Evolutionary conservation across 164 flowering plant genomes (phyloP), one percentile per base, ranked within the genome.

Genomic region (Dillenia turbinata): DNA sequence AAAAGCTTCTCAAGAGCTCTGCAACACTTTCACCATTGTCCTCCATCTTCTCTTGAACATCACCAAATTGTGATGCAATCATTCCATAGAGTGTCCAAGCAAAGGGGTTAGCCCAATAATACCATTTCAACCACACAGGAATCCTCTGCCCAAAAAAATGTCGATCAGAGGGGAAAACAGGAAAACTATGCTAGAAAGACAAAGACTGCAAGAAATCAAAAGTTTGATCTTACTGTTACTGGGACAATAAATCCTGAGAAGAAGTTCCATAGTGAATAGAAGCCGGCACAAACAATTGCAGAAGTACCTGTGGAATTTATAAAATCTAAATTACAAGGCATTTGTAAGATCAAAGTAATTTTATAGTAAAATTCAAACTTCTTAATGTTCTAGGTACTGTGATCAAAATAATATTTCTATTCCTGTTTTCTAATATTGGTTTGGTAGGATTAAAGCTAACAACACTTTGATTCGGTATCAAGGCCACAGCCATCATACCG

Each of bases 171-270:
- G n/a, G n/a, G n/a, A 19, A 19, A 19, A 19, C 1, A 19, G 22
- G 22, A 19, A 19, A 19, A 19, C 22, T 19, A 19, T 19, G 14
- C 51, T 49, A 49, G 9, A 9, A 49, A 49, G n/a, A n/a, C n/a
- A n/a, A n/a, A n/a, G 8, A 9, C 51, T 1, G 5, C 6, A 49
- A 49, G n/a, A 12, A 12, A 9, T 14, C 9, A 14, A 14, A 16
- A 49, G 5, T 0, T 33, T 33, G 40, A 49, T 33, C 68, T 33
- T 54, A 69, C 73, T 0, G 68, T 63, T 48, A 9, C 45, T 6
- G 68, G 68, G 19, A 69, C 33, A 13, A 64, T 17, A 43, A 69
- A 69, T 10, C 73, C 68, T 10, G 72, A 69, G 52, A 69, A 59
- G 26, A 69, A 54, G 48, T 69, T 64, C 60, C 67, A 64, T 13